Conservation (phyloP, 2,329 filamentous ascomycete genomes). For the Dendrostoma leiphaemia region DNA sequence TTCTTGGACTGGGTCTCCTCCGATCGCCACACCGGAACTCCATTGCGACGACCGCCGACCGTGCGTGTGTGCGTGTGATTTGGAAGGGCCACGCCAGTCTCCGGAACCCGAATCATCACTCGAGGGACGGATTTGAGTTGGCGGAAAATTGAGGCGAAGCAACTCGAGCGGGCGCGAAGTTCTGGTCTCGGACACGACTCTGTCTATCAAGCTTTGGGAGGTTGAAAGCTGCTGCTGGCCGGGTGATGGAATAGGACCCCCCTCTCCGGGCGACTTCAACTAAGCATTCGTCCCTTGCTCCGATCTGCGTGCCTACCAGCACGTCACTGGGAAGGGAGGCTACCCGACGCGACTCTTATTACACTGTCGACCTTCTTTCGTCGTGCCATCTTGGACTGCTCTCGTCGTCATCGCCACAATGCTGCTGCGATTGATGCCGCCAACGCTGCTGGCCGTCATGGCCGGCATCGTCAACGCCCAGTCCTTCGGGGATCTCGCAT, state of each 20-base stretch:
- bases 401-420: slow-evolving; percentile 1
- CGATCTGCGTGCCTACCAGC: background rate
- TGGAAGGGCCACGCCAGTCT: background rate
- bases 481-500: slow-evolving; percentile 14
- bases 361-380: background rate
- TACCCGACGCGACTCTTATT: background rate
- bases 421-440: slow-evolving; percentile 9
- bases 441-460: slow-evolving; percentile 12
- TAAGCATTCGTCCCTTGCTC: background rate
- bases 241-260: background rate
- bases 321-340: background rate
- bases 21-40: background rate
- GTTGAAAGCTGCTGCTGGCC: too few species aligned
- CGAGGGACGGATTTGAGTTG: background rate
- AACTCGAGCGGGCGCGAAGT: background rate
- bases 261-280: background rate
- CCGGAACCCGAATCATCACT: background rate
- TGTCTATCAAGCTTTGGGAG: background rate
- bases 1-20: background rate
- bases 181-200: background rate
- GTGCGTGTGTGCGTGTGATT: background rate
- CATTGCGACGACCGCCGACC: background rate
- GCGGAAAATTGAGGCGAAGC: background rate
- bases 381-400: background rate
- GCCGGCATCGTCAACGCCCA: slow-evolving; percentile 13